Evolutionary conservation across 306 rosid genomes (phyloP).

Genomic region (Rosa rugosa): DNA sequence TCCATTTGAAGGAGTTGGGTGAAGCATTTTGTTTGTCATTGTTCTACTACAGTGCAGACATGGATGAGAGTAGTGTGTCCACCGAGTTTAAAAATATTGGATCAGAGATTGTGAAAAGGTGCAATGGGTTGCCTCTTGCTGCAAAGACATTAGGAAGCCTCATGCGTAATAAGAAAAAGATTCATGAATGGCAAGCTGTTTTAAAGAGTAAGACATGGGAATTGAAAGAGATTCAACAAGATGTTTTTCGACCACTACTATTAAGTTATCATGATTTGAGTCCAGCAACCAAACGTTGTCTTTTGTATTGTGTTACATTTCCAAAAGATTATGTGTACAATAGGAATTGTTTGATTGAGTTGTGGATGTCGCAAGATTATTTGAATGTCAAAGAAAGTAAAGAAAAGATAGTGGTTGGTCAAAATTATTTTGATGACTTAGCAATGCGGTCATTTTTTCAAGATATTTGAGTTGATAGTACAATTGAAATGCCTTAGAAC

Average conservation of each 20-base stretch:
- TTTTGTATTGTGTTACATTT: background rate
- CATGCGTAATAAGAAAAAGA: background rate
- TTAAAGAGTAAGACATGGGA: conserved; percentile 6
- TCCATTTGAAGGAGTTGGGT: background rate
- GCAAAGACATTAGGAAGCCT: conserved; percentile 12
- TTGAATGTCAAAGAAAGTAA: background rate
- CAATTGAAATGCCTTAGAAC: background rate
- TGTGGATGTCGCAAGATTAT: background rate
- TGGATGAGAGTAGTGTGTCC: background rate
- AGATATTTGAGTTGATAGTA: background rate
- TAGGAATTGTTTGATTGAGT: background rate
- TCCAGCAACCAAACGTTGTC: background rate
- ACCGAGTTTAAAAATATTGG: conserved; percentile 4
- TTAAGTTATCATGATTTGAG: conserved; percentile 1
- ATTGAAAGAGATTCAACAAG: background rate
- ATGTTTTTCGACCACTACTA: background rate
- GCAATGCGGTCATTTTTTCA: background rate
- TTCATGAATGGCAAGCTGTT: background rate
- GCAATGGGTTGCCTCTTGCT: background rate
- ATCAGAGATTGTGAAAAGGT: background rate
- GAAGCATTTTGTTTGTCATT: conserved; percentile 4
- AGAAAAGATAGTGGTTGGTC: background rate
- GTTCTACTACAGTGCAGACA: conserved; percentile 3
- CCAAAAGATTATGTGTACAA: background rate
- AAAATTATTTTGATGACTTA: background rate